Evolutionary conservation across 2,329 filamentous ascomycete species (phyloP).

Genomic region (Colletotrichum echinochloae): DNA sequence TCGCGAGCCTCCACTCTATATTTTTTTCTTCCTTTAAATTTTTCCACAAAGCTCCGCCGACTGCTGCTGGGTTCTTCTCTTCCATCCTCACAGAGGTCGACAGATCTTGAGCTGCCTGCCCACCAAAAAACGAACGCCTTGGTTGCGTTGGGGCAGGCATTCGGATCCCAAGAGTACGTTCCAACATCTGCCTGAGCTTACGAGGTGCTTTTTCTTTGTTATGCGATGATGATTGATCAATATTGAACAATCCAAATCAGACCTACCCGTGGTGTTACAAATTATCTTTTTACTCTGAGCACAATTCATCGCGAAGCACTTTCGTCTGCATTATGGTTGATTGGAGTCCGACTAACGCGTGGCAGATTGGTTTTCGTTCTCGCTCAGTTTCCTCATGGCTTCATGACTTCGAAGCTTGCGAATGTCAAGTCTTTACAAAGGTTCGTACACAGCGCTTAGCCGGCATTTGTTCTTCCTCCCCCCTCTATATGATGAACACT

Average conservation of each 20-base stretch:
- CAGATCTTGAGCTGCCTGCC: conserved; percentile 27
- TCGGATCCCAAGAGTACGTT: conserved; percentile 33
- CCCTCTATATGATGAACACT: conserved; percentile 68
- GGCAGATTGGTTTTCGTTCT: conserved; percentile 8
- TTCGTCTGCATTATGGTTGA: background rate
- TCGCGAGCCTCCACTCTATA: conserved; percentile 23
- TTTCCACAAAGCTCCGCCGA: conserved; percentile 45
- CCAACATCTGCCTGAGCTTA: background rate
- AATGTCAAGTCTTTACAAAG: conserved; percentile 24
- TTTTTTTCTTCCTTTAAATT: conserved; percentile 39
- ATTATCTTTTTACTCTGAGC: conserved; percentile 68
- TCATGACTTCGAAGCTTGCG: conserved; percentile 61
- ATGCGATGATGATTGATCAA: conserved; percentile 55
- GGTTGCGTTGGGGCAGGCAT: conserved; percentile 13
- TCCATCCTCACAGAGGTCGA: conserved; percentile 43
- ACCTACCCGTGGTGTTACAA: conserved; percentile 67
- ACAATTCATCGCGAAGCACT: conserved; percentile 46
- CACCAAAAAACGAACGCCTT: background rate
- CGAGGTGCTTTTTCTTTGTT: conserved; percentile 19
- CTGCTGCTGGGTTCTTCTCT: conserved; percentile 41
- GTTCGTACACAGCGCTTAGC: conserved; percentile 13
- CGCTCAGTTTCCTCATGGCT: conserved; percentile 15
- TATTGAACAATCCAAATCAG: conserved; percentile 73
- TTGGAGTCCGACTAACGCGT: conserved; percentile 28
- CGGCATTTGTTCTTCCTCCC: background rate